These are phyloP conservation scores for Brasilioporus rufonigricans DNA, from an alignment of 768 basidiomycete species.

Conservation along the genomic window DNA sequence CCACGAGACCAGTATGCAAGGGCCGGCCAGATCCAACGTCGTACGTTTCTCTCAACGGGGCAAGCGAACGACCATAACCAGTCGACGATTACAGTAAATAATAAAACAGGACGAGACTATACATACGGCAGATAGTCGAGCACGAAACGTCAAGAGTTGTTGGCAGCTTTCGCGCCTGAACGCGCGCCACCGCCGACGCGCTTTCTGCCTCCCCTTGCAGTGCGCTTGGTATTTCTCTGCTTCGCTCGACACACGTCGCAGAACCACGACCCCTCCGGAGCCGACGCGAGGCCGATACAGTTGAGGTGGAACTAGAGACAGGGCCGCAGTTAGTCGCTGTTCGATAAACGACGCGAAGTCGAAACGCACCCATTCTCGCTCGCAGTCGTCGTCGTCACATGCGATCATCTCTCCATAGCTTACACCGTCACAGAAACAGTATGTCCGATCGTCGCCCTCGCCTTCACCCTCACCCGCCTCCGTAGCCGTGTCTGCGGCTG, in stretches of 20 bases:
- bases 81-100: conserved; percentile 21
- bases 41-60: neutral
- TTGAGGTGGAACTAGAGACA: conserved; percentile 68
- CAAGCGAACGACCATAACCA: neutral
- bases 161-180: conserved; percentile 29
- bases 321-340: conserved; percentile 11
- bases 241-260: conserved; percentile 66
- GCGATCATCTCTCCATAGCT: conserved; percentile 96
- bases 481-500: conserved; percentile 38
- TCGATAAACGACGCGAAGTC: conserved; percentile 2
- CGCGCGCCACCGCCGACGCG: conserved; percentile 38
- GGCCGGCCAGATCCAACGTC: no score
- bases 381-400: conserved; percentile 80
- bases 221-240: conserved; percentile 47
- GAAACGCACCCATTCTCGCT: conserved; percentile 81
- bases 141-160: conserved; percentile 24
- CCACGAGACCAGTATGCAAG: no score
- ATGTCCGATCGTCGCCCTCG: conserved; percentile 57
- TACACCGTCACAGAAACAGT: conserved; percentile 82
- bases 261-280: conserved; percentile 74
- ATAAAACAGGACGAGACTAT: conserved; percentile 17
- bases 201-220: conserved; percentile 52
- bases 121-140: conserved; percentile 13
- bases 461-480: conserved; percentile 54
- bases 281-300: conserved; percentile 65